These are phyloP conservation scores for Talaromyces verruculosus DNA, from an alignment of 2,329 filamentous ascomycete genomes.

Conservation along the genomic window DNA sequence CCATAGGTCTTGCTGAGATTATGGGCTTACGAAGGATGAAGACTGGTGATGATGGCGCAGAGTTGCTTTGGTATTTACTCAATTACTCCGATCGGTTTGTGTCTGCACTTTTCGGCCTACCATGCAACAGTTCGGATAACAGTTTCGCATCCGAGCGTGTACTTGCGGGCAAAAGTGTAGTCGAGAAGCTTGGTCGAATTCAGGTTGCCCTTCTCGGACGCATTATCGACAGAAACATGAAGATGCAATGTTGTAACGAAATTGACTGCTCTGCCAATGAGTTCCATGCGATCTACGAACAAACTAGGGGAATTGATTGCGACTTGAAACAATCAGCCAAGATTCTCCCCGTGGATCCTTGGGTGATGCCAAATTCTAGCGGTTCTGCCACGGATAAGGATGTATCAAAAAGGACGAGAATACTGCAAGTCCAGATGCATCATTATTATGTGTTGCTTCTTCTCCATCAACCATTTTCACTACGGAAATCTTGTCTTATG, in stretches of 20 bases:
- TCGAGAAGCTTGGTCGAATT: slow-evolving; percentile 22
- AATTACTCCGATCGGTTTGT: slow-evolving; percentile 50
- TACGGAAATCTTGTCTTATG: background rate
- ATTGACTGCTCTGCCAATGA: background rate
- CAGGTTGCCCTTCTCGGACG: slow-evolving; percentile 23
- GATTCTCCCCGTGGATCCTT: slow-evolving; percentile 23
- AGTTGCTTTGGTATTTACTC: slow-evolving; percentile 37
- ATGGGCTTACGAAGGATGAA: slow-evolving; percentile 44
- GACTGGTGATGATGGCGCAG: slow-evolving; percentile 22
- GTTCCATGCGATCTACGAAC: slow-evolving; percentile 5
- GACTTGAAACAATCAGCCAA: slow-evolving; percentile 25
- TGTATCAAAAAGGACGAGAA: slow-evolving; percentile 22
- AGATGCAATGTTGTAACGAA: slow-evolving; percentile 19
- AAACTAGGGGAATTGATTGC: slow-evolving; percentile 26
- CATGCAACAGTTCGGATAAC: slow-evolving; percentile 37
- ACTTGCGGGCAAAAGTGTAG: slow-evolving; percentile 3
- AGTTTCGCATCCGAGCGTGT: slow-evolving; percentile 4
- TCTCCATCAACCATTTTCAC: slow-evolving; percentile 27
- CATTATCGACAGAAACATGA: slow-evolving; percentile 25
- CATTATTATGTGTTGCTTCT: slow-evolving; percentile 28
- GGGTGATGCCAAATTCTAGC: slow-evolving; percentile 13
- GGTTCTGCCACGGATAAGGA: slow-evolving; percentile 11
- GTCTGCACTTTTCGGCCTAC: slow-evolving; percentile 53
- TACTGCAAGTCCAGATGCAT: slow-evolving; percentile 26
- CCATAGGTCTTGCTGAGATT: slow-evolving; percentile 50